Evolutionary conservation across 192 early-diverging fungal species (phyloP).

Genomic region (Rhizoclosmatium globosum): DNA sequence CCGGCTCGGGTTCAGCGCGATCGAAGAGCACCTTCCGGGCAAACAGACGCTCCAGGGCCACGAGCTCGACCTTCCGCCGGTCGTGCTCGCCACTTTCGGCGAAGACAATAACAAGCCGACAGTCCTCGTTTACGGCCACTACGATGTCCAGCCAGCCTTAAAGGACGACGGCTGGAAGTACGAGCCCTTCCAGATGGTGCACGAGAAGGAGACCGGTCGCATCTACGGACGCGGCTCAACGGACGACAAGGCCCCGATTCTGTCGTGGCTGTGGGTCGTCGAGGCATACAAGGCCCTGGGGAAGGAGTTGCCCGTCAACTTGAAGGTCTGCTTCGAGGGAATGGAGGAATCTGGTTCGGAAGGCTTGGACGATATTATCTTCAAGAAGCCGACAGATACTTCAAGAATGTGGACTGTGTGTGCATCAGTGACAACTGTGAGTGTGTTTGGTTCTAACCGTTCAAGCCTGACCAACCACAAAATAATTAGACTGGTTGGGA

Average conservation of each 20-base stretch:
- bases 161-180: conserved; percentile 77
- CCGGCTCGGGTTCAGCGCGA: conserved; percentile 73
- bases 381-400: conserved; percentile 87
- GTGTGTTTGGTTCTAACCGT: conserved; percentile 18
- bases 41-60: conserved; percentile 85
- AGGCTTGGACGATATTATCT: conserved; percentile 92
- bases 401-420: conserved; percentile 92
- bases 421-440: conserved; percentile 95
- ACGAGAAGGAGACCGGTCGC: conserved; percentile 83
- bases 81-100: conserved; percentile 92
- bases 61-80: conserved; percentile 84
- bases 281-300: conserved; percentile 93
- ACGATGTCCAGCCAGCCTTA: conserved; percentile 93
- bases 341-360: conserved; percentile 93
- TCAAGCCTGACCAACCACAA: not conserved
- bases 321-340: conserved; percentile 98
- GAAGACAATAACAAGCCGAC: conserved; percentile 93
- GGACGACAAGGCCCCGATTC: conserved; percentile 98
- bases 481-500: conserved; percentile 83
- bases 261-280: conserved; percentile 95
- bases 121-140: conserved; percentile 90
- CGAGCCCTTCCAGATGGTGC: conserved; percentile 86
- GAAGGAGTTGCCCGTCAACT: conserved; percentile 91
- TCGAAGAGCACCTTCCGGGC: conserved; percentile 72
- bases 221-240: conserved; percentile 92